Evolutionary conservation across 225 moss, liverwort and hornwort genomes (phyloP).

Genomic region (Pleurozium schreberi): DNA sequence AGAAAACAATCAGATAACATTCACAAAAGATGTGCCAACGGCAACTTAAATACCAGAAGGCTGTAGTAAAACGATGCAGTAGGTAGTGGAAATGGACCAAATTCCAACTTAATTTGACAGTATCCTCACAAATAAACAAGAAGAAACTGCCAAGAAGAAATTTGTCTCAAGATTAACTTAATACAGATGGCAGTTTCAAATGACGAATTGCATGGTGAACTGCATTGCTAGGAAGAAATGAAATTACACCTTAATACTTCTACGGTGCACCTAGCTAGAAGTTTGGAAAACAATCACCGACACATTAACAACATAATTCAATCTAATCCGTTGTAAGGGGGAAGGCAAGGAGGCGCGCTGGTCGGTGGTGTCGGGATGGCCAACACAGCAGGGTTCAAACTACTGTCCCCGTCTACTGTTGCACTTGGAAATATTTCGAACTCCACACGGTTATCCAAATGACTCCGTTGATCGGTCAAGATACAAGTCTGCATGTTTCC

Average conservation of each 20-base stretch:
- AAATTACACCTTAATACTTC: not conserved
- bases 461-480: not conserved
- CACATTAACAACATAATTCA: not conserved
- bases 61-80: no score
- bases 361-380: not conserved
- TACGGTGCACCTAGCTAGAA: not conserved
- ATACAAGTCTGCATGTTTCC: not conserved
- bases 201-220: not conserved
- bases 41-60: no score
- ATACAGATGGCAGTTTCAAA: not conserved
- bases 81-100: no score
- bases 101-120: no score
- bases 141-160: no score
- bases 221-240: not conserved
- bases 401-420: not conserved
- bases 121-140: no score
- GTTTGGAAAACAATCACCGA: not conserved
- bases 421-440: not conserved
- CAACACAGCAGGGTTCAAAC: not conserved
- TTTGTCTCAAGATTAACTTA: no score
- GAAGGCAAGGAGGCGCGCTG: not conserved
- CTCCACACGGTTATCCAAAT: not conserved
- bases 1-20: no score
- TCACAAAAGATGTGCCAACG: no score
- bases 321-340: not conserved